phyloP scores from a whole-genome alignment of 495 filamentous ascomycete genomes.

The Neurospora hispaniola region DNA sequence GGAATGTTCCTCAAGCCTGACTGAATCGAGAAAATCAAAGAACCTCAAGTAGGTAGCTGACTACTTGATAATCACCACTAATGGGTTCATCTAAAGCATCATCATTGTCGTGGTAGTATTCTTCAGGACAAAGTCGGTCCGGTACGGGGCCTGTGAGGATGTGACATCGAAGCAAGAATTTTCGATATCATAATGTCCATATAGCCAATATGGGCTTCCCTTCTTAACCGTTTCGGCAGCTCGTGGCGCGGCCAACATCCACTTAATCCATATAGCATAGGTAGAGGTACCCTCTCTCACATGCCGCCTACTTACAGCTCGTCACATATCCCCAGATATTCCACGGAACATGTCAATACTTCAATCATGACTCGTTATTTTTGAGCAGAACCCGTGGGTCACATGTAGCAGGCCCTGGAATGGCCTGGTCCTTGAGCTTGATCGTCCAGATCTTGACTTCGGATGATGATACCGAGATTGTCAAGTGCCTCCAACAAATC shows the following conservation, averaged over 20 bases:
- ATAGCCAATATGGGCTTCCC: not conserved
- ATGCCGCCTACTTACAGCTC: not conserved
- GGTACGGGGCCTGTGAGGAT: not conserved
- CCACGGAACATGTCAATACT: not conserved
- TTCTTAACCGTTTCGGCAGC: not conserved
- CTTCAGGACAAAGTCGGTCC: not conserved
- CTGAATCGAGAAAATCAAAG: too few relatives aligned
- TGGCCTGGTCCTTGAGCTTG: slow-evolving; percentile 47
- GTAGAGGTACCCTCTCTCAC: not conserved
- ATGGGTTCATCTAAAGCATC: not conserved
- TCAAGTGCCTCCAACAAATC: slow-evolving; percentile 36
- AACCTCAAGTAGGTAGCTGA: too few relatives aligned
- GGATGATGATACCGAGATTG: slow-evolving; percentile 42
- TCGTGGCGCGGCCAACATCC: not conserved
- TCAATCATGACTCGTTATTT: not conserved
- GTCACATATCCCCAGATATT: not conserved
- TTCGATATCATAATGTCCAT: not conserved
- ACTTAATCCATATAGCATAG: not conserved
- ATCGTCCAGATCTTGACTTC: slow-evolving; percentile 40
- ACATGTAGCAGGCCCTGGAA: slow-evolving; percentile 36
- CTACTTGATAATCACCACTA: not conserved
- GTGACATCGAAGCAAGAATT: not conserved
- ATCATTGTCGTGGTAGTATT: not conserved
- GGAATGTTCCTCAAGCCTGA: too few relatives aligned
- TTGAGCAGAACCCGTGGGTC: slow-evolving; percentile 50